Evolutionary conservation across 805 yeast genomes (phyloP).

Genomic region (Ogataea naganishii): DNA sequence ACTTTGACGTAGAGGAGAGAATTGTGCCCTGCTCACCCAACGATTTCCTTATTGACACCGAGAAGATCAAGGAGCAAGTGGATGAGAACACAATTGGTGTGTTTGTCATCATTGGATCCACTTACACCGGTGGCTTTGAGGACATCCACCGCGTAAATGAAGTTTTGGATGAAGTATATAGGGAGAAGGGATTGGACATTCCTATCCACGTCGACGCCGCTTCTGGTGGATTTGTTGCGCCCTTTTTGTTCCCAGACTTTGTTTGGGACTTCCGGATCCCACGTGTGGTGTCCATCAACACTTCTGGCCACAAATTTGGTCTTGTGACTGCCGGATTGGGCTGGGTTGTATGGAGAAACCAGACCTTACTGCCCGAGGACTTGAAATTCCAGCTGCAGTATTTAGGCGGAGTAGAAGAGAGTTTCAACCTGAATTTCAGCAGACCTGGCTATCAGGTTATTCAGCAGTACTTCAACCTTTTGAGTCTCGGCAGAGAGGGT

Average conservation of each 20-base stretch:
- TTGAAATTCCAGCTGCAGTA: constrained; percentile 73
- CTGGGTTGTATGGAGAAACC: constrained; percentile 80
- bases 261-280: constrained; percentile 78
- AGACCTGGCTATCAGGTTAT: constrained; percentile 90
- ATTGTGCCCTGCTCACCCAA: constrained; percentile 57
- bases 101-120: constrained; percentile 82
- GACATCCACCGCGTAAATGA: constrained; percentile 52
- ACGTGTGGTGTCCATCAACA: constrained; percentile 77
- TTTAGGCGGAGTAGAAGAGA: constrained; percentile 83
- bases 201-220: constrained; percentile 95
- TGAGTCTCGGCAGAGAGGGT: constrained; percentile 67
- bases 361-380: constrained; percentile 54
- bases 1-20: constrained; percentile 85
- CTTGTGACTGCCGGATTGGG: constrained; percentile 87
- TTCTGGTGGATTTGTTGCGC: constrained; percentile 84
- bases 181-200: constrained; percentile 54
- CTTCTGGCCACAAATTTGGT: constrained; percentile 92
- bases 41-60: constrained; percentile 56
- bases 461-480: constrained; percentile 77
- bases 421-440: constrained; percentile 80
- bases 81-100: constrained; percentile 94
- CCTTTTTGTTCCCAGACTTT: constrained; percentile 66
- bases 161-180: constrained; percentile 63
- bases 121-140: constrained; percentile 91
- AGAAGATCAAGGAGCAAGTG: constrained; percentile 49